Conservation (phyloP, 345 rosid genomes). For the Linum tenue region DNA sequence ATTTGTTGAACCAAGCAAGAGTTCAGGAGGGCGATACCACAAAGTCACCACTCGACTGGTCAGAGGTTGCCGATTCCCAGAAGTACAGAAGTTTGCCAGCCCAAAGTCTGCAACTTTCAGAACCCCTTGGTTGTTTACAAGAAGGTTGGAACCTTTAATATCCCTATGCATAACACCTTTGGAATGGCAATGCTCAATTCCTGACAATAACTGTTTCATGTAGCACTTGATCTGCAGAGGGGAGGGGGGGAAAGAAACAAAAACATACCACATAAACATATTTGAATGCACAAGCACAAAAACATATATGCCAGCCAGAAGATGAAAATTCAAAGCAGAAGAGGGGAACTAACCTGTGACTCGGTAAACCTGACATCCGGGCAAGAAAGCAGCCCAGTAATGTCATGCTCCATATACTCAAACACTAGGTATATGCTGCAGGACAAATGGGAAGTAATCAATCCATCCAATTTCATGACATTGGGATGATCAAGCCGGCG, state of each 20-base stretch:
- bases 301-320: neutral
- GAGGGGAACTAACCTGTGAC: slow-evolving; percentile 63
- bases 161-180: slow-evolving; percentile 93
- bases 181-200: slow-evolving; percentile 85
- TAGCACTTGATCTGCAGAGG: slow-evolving; percentile 75
- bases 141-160: slow-evolving; percentile 92
- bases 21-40: slow-evolving; percentile 99
- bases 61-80: slow-evolving; percentile 56
- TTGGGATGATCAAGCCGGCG: slow-evolving; percentile 89
- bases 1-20: slow-evolving; percentile 82
- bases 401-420: slow-evolving; percentile 98
- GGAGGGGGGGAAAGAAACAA: neutral
- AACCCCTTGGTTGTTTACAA: slow-evolving; percentile 81
- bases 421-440: slow-evolving; percentile 85
- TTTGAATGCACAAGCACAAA: neutral
- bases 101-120: slow-evolving; percentile 96
- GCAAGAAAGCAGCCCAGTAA: slow-evolving; percentile 78
- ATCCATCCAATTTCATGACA: slow-evolving; percentile 76
- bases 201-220: slow-evolving; percentile 74
- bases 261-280: too few species aligned
- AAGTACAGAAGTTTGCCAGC: slow-evolving; percentile 65
- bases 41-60: slow-evolving; percentile 97
- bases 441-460: slow-evolving; percentile 74
- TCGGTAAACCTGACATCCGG: slow-evolving; percentile 71
- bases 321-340: slow-evolving; percentile 5